Evolutionary conservation across 2,329 filamentous ascomycete species (phyloP).

Genomic region (Tolypocladium nubicola): DNA sequence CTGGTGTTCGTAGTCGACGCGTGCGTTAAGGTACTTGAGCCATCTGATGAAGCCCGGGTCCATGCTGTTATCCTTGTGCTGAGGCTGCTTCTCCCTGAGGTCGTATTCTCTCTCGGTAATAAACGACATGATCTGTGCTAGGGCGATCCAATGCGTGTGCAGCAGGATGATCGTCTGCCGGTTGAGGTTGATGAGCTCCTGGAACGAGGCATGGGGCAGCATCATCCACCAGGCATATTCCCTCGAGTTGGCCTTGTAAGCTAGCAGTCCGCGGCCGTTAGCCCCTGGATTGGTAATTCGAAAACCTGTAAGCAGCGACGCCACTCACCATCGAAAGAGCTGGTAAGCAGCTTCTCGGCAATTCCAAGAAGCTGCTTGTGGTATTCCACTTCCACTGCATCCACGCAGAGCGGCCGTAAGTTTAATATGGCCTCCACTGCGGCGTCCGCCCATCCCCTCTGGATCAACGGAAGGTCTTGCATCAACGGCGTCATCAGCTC

Average conservation of each 20-base stretch:
- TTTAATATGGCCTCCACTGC: constrained; percentile 32
- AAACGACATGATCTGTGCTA: constrained; percentile 42
- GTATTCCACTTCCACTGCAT: constrained; percentile 34
- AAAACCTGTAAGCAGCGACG: not conserved
- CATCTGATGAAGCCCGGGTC: constrained; percentile 37
- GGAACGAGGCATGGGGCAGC: constrained; percentile 41
- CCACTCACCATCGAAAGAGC: constrained; percentile 39
- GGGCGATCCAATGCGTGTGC: constrained; percentile 42
- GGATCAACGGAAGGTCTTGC: constrained; percentile 32
- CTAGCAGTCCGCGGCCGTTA: constrained; percentile 15
- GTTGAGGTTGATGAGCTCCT: constrained; percentile 34
- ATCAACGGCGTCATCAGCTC: constrained; percentile 33
- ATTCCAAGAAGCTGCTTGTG: constrained; percentile 33
- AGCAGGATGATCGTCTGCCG: constrained; percentile 37
- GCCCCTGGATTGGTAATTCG: not conserved
- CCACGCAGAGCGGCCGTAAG: constrained; percentile 31
- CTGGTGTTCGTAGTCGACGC: constrained; percentile 32
- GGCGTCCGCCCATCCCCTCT: constrained; percentile 32
- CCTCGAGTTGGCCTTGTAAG: constrained; percentile 36
- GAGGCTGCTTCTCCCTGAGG: constrained; percentile 17
- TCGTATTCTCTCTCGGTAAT: constrained; percentile 32
- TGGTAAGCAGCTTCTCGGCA: constrained; percentile 39
- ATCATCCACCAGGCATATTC: constrained; percentile 50
- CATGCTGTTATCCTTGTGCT: constrained; percentile 11
- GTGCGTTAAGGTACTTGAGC: constrained; percentile 38